These are phyloP conservation scores for Phylloporus sp. DNA, from an alignment of 768 basidiomycete genomes.

Conservation along the genomic window DNA sequence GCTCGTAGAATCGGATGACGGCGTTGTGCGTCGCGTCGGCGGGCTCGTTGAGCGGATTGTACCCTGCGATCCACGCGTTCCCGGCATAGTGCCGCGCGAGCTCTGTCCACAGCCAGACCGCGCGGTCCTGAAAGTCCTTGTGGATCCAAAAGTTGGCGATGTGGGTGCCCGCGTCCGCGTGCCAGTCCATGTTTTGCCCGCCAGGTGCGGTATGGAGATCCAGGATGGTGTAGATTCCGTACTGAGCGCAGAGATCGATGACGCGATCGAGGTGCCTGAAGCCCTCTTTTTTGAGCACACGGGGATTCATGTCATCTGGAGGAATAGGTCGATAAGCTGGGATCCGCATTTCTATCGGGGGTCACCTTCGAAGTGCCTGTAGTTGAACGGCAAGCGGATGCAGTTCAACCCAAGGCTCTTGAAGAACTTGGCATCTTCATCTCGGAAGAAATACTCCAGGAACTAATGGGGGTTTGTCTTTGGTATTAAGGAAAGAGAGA, in stretches of 20 bases:
- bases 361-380: slow-evolving; percentile 60
- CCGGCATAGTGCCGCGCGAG: slow-evolving; percentile 71
- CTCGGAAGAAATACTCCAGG: slow-evolving; percentile 79
- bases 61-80: slow-evolving; percentile 83
- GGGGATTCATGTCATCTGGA: slow-evolving; percentile 71
- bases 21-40: slow-evolving; percentile 66
- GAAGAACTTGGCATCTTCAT: slow-evolving; percentile 73
- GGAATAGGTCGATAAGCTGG: slow-evolving; percentile 6
- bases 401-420: slow-evolving; percentile 77
- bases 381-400: slow-evolving; percentile 73
- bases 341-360: neutral
- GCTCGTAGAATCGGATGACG: slow-evolving; percentile 64
- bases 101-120: slow-evolving; percentile 73
- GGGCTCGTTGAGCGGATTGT: slow-evolving; percentile 82
- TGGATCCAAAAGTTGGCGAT: slow-evolving; percentile 77
- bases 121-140: slow-evolving; percentile 81
- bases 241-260: slow-evolving; percentile 66
- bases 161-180: slow-evolving; percentile 67
- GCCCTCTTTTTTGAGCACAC: slow-evolving; percentile 67
- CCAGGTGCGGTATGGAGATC: slow-evolving; percentile 78
- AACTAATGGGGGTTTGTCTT: slow-evolving; percentile 43
- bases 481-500: neutral
- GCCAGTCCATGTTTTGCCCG: slow-evolving; percentile 80
- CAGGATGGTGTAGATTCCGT: slow-evolving; percentile 76
- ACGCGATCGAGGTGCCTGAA: slow-evolving; percentile 85